These are phyloP conservation scores for Termitomyces eurrhizus DNA, from an alignment of 768 basidiomycete species.

Conservation along the genomic window DNA sequence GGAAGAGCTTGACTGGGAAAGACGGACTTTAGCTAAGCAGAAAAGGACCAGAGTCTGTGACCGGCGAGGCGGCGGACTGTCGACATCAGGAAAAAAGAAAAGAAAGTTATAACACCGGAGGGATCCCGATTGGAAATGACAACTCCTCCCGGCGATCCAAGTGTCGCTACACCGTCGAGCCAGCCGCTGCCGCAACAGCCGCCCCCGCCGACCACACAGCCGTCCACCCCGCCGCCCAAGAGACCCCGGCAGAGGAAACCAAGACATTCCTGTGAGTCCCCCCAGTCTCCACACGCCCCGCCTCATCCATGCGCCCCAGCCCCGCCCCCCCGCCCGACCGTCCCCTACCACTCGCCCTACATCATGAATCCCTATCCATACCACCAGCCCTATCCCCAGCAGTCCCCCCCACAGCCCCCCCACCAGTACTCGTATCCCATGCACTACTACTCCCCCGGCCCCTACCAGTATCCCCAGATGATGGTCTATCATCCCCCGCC, in stretches of 20 bases:
- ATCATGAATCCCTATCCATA: constrained; percentile 71
- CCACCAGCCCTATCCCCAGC: constrained; percentile 26
- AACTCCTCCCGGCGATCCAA: constrained; percentile 46
- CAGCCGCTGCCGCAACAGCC: constrained; percentile 47
- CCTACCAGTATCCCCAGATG: constrained; percentile 66
- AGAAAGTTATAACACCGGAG: constrained; percentile 40
- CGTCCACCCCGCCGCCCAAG: constrained; percentile 39
- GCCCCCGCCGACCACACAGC: constrained; percentile 38
- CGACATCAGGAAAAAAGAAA: constrained; percentile 5
- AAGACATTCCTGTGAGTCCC: constrained; percentile 17
- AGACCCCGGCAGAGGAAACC: constrained; percentile 53
- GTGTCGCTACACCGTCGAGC: constrained; percentile 17
- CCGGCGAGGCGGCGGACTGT: neutral
- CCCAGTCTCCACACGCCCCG: constrained; percentile 18
- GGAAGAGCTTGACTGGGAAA: constrained; percentile 9
- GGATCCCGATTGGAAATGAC: constrained; percentile 37
- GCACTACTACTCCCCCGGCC: constrained; percentile 45
- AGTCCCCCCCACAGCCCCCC: constrained; percentile 30
- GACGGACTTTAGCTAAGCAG: constrained; percentile 35
- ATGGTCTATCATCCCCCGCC: constrained; percentile 58
- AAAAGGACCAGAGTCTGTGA: constrained; percentile 21
- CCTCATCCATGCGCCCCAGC: constrained; percentile 34
- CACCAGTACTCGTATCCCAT: constrained; percentile 54
- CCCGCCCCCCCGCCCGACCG: constrained; percentile 33
- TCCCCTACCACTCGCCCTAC: constrained; percentile 34